A percentile compares a stretch with the other conserved stretches of the same genome.
phyloP scores from a whole-genome alignment of 148 eudicot genomes.

The Rhododendron henanense region DNA sequence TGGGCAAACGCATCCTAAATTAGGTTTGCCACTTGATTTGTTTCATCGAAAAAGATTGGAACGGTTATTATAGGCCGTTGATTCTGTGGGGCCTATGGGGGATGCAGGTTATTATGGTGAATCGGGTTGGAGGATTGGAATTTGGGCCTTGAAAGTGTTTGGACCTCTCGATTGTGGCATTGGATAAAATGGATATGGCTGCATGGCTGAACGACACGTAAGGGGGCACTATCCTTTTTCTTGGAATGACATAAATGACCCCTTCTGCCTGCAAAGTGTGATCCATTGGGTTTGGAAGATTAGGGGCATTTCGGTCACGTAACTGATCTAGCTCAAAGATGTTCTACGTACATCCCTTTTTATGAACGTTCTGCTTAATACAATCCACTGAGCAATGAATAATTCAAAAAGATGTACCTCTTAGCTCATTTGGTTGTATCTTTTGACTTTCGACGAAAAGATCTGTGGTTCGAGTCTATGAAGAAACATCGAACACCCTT shows the following conservation, averaged over 20 bases:
- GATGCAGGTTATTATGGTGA: neutral
- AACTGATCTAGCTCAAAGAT: no score
- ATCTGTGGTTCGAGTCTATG: no score
- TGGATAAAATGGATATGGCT: conserved; percentile 20
- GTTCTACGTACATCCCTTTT: no score
- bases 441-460: no score
- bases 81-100: neutral
- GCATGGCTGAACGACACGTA: conserved; percentile 27
- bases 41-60: neutral
- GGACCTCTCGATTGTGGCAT: conserved; percentile 22
- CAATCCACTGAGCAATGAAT: no score
- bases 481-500: no score
- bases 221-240: conserved; percentile 10
- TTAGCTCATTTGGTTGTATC: no score
- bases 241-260: neutral
- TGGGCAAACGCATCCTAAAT: neutral
- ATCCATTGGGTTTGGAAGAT: neutral
- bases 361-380: no score
- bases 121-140: neutral
- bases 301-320: no score
- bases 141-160: neutral
- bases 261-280: neutral
- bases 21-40: neutral
- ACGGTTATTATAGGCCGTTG: neutral
- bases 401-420: no score